phyloP scores from a whole-genome alignment of 768 basidiomycete species.

The Boletus eberwhitei region DNA sequence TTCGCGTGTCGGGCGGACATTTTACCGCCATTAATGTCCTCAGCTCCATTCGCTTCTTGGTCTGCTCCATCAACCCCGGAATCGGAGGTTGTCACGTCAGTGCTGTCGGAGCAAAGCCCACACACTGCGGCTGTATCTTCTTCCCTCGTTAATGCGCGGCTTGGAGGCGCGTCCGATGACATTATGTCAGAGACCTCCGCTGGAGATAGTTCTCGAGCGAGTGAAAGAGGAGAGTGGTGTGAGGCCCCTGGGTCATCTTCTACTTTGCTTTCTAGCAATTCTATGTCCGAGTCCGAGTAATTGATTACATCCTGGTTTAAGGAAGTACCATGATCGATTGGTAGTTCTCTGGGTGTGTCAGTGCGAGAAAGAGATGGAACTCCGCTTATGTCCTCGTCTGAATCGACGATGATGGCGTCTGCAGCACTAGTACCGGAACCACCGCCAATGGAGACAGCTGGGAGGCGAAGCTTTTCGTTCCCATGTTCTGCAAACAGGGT shows the following conservation, averaged over 20 bases:
- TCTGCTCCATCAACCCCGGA: constrained; percentile 7
- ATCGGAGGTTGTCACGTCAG: constrained; percentile 1
- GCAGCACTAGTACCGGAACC: constrained; percentile 10
- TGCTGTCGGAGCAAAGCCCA: background rate
- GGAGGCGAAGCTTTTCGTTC: background rate
- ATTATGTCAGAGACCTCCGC: background rate
- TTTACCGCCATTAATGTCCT: background rate
- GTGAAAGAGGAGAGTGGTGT: background rate
- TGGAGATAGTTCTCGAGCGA: constrained; percentile 1
- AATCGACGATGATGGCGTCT: constrained; percentile 24
- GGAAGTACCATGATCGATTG: background rate
- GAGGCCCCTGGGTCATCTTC: background rate
- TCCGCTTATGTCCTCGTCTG: constrained; percentile 12
- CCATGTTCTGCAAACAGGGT: background rate
- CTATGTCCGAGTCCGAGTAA: constrained; percentile 10
- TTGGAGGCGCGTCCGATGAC: background rate
- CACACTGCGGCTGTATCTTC: background rate
- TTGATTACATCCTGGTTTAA: background rate
- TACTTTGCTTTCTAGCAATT: constrained; percentile 4
- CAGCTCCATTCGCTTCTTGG: background rate
- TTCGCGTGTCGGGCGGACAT: constrained; percentile 1
- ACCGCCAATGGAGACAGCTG: background rate
- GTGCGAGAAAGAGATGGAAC: background rate
- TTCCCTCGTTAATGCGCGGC: background rate
- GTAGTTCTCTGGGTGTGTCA: background rate